Evolutionary conservation across 2,329 filamentous ascomycete genomes (phyloP), one percentile per base, ranked within the genome.

Genomic region (Cucurbitaria berberidis): DNA sequence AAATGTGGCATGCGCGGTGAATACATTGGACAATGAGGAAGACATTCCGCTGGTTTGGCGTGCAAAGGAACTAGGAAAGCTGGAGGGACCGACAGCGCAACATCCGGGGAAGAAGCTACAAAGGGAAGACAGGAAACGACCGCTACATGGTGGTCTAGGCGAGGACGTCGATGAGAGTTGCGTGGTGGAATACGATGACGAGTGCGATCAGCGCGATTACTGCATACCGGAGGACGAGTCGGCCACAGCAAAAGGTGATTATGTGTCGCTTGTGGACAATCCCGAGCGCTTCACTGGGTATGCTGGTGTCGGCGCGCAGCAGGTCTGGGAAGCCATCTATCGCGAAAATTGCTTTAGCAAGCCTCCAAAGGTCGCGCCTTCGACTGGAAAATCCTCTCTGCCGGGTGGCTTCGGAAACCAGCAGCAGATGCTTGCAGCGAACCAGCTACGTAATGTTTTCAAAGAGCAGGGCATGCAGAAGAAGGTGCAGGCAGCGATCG

Each of bases 261-360:
- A 99, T 73, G 95, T 99, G 67, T 96, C 91, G 76, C 81, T 99
- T 62, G 82, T 96, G 44, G 89, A 91, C 73, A 99, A 99, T 70
- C 93, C 93, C 0, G 93, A 99, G 73, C 85, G 93, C 53, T 99
- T 96, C 76, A 99, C 95, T 0, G 95, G 95, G 43, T 99, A 98
- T 71, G 84, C 88, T 7, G 95, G 95, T 48, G 84, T 88, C 53
- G 89, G 93, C 16, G 86, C 93, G 35, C 86, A 88, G 69, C 91
- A 96, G 78, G 91, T 99, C 15, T 99, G 95, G 95, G 89, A 96
- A 72, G 90, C 95, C 51, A 92, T 99, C 54, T 99, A 99, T 77
- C 85, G 91, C 46, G 95, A 99, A 76, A 99, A 99, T 75, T 99
- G 95, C 78, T 99, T 99, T 80, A 79, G 84, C 57, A 84, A 78